Percentiles rank a stretch among this genome's conserved stretches.
These are phyloP conservation scores for Citeromyces hawaiiensis DNA, from an alignment of 1,139 yeast genomes.

Conservation along the genomic window DNA sequence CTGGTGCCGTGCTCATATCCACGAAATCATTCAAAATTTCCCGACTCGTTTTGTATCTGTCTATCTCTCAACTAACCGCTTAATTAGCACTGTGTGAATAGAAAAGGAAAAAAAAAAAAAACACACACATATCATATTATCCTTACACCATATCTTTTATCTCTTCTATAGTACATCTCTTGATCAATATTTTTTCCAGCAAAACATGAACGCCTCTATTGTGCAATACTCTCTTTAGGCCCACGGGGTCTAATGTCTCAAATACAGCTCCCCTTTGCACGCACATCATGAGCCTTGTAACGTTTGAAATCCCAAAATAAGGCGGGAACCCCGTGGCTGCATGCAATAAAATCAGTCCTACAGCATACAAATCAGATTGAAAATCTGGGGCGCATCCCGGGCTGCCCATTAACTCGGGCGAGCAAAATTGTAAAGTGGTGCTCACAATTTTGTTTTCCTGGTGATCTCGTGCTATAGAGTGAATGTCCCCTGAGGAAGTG, in stretches of 20 bases:
- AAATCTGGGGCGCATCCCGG: constrained; percentile 12
- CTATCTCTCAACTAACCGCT: not conserved
- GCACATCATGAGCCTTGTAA: constrained; percentile 13
- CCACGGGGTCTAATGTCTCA: constrained; percentile 13
- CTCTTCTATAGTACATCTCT: constrained; percentile 10
- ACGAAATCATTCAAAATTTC: not conserved
- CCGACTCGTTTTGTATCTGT: not conserved
- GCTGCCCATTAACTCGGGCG: constrained; percentile 19
- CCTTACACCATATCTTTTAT: not conserved
- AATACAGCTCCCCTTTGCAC: constrained; percentile 13
- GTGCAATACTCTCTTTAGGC: constrained; percentile 6
- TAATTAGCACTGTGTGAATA: not conserved
- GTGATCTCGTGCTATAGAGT: too few relatives aligned
- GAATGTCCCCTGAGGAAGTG: constrained; percentile 17
- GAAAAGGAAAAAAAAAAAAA: not conserved
- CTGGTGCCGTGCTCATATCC: not conserved
- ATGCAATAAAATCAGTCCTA: constrained; percentile 18
- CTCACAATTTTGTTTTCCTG: constrained; percentile 7
- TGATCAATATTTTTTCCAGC: constrained; percentile 9
- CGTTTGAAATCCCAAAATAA: constrained; percentile 12
- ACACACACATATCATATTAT: not conserved
- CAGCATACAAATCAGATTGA: constrained; percentile 19
- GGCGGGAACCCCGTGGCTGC: constrained; percentile 21
- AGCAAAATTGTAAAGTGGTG: constrained; percentile 20
- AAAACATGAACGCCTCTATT: constrained; percentile 6